Percentiles rank a stretch among this genome's conserved stretches.
These are phyloP conservation scores for Plantago major DNA, from an alignment of 257 asterid genomes.

Conservation along the genomic window DNA sequence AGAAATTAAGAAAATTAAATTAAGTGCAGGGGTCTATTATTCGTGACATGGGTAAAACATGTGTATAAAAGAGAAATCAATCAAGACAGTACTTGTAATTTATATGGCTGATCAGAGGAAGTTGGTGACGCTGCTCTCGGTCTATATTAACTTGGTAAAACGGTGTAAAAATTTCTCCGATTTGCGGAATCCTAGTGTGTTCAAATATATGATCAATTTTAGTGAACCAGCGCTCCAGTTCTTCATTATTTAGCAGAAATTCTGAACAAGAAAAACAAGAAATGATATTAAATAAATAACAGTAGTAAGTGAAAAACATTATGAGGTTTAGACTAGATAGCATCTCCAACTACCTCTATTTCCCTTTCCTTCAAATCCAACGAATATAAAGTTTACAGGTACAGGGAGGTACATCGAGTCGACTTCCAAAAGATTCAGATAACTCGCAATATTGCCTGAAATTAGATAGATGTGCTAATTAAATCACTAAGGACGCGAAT, in stretches of 20 bases:
- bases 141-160: conserved; percentile 84
- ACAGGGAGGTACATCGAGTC: conserved; percentile 86
- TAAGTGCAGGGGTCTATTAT: conserved; percentile 1
- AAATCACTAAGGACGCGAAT: conserved; percentile 13
- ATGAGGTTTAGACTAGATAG: conserved; percentile 9
- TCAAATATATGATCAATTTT: conserved; percentile 94
- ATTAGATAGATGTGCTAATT: conserved; percentile 25
- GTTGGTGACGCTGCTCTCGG: conserved; percentile 72
- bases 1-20: conserved; percentile 9
- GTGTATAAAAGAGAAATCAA: background rate
- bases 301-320: background rate
- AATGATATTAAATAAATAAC: conserved; percentile 12
- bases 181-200: conserved; percentile 84
- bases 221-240: conserved; percentile 96
- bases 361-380: conserved; percentile 97
- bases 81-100: conserved; percentile 65
- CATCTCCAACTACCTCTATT: conserved; percentile 59
- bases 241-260: conserved; percentile 74
- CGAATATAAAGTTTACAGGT: conserved; percentile 87
- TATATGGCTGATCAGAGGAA: conserved; percentile 86
- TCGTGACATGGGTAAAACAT: conserved; percentile 6
- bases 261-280: conserved; percentile 36
- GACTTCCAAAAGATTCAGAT: conserved; percentile 88
- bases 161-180: conserved; percentile 88
- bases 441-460: conserved; percentile 77